phyloP scores from a whole-genome alignment of 176 grass and related monocot genomes.

The Cenchrus americanus region DNA sequence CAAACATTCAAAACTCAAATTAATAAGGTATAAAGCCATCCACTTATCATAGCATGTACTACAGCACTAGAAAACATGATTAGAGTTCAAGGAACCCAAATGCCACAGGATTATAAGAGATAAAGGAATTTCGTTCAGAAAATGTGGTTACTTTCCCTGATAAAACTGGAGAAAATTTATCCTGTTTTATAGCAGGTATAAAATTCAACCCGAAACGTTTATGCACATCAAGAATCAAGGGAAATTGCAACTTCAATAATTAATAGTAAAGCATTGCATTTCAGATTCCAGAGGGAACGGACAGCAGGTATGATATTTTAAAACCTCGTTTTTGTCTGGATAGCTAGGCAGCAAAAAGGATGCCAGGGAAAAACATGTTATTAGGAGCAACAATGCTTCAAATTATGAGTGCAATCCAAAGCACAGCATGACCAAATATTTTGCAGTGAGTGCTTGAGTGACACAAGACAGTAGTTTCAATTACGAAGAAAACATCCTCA shows the following conservation, averaged over 20 bases:
- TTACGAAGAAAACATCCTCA: background rate
- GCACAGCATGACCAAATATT: slow-evolving; percentile 3
- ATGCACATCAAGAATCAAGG: background rate
- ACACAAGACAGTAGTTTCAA: slow-evolving; percentile 1
- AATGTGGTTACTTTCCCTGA: background rate
- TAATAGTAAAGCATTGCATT: no score
- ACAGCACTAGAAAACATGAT: background rate
- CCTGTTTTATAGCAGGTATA: background rate
- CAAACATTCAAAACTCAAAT: slow-evolving; percentile 16
- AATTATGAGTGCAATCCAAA: slow-evolving; percentile 22
- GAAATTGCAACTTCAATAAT: no score
- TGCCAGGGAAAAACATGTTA: background rate
- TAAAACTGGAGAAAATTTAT: background rate
- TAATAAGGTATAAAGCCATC: slow-evolving; percentile 6
- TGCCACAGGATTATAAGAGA: background rate
- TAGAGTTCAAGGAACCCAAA: background rate
- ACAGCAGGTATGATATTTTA: background rate
- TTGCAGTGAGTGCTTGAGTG: background rate
- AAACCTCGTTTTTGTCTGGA: background rate
- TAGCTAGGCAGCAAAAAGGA: background rate
- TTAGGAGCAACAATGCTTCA: background rate
- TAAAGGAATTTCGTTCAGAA: background rate
- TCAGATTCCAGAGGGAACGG: background rate
- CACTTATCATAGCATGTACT: background rate
- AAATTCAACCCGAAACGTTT: no score